These are phyloP conservation scores for Pseudonitzschia pungens DNA, from an alignment of 108 stramenopile species.

Conservation along the genomic window DNA sequence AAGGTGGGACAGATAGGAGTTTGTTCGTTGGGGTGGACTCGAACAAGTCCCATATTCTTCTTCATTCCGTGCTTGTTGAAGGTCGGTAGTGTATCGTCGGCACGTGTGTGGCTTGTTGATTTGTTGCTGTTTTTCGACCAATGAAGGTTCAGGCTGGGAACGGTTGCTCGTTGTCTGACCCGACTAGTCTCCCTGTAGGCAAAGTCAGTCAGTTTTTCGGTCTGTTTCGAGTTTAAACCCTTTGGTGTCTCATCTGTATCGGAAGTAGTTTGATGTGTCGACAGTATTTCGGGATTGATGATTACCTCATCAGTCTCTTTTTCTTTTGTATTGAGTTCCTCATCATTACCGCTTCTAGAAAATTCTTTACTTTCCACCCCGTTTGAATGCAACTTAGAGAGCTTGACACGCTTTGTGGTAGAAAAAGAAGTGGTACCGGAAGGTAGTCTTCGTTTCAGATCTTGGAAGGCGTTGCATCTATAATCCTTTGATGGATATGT, in stretches of 20 bases:
- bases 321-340: constrained; percentile 1
- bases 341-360: not conserved
- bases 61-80: not conserved
- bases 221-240: not conserved
- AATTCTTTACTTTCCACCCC: not conserved
- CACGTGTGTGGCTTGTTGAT: constrained; percentile 4
- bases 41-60: constrained; percentile 62
- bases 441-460: not conserved
- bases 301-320: not conserved
- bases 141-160: constrained; percentile 2
- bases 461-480: not conserved
- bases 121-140: constrained; percentile 3
- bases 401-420: not conserved
- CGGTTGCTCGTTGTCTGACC: constrained; percentile 19
- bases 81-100: not conserved
- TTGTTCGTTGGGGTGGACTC: constrained; percentile 46
- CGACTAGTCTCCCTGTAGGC: constrained; percentile 53
- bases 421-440: too few species aligned
- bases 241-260: too few species aligned
- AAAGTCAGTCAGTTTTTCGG: constrained; percentile 53
- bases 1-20: constrained; percentile 67
- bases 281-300: not conserved
- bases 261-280: not conserved
- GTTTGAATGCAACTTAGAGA: not conserved
- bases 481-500: not conserved